phyloP scores from a whole-genome alignment of 768 basidiomycete species.

The Termitomyces sp. region DNA sequence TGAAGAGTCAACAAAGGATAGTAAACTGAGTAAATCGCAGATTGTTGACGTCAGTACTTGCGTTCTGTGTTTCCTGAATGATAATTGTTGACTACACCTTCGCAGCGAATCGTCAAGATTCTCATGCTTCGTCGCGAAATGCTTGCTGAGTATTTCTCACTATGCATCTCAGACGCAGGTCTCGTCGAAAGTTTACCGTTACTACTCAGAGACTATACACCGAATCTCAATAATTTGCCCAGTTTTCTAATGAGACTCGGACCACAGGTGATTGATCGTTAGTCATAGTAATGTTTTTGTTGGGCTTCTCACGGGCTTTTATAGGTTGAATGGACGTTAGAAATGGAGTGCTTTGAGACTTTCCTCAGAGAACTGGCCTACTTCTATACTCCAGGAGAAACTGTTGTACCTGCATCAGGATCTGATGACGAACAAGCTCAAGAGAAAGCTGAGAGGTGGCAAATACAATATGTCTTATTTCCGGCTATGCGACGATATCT shows the following conservation, averaged over 20 bases:
- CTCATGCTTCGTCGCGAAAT: conserved; percentile 67
- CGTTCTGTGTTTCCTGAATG: background rate
- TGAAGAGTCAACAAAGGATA: conserved; percentile 53
- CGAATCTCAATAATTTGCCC: conserved; percentile 87
- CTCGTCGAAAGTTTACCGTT: conserved; percentile 75
- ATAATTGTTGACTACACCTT: too few species aligned
- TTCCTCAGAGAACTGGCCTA: conserved; percentile 88
- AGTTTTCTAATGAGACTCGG: conserved; percentile 87
- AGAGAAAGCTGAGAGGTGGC: conserved; percentile 69
- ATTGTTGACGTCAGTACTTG: conserved; percentile 66
- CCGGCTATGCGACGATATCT: conserved; percentile 81
- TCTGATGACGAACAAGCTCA: conserved; percentile 32
- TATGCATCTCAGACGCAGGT: conserved; percentile 64
- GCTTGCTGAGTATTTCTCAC: conserved; percentile 88
- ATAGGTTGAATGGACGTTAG: conserved; percentile 86
- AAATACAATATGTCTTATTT: conserved; percentile 88
- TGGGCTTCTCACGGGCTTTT: background rate
- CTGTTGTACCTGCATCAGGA: conserved; percentile 14
- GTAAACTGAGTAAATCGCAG: conserved; percentile 49
- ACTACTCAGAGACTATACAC: conserved; percentile 81
- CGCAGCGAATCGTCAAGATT: conserved; percentile 59
- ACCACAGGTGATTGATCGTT: conserved; percentile 61
- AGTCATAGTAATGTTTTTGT: conserved; percentile 1
- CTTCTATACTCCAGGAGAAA: conserved; percentile 77
- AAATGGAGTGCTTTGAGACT: conserved; percentile 78